A percentile compares a stretch with the other conserved stretches of the same genome.
These are phyloP conservation scores for Coprinellus micaceus DNA, from an alignment of 768 basidiomycete species.

Conservation along the genomic window DNA sequence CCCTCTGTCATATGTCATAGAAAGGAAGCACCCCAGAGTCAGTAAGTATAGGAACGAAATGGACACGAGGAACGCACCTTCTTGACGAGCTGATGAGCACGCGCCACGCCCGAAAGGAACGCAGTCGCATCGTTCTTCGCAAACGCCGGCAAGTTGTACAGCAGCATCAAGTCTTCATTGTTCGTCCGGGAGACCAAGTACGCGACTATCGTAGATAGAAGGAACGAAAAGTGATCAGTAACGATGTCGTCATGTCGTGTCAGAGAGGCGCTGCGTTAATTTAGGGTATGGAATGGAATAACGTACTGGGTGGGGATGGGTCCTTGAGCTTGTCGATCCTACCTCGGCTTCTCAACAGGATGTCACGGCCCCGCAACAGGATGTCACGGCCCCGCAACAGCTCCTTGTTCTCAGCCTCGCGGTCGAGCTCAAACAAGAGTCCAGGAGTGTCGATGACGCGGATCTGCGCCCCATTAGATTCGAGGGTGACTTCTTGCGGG, in stretches of 20 bases:
- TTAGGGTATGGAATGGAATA: neutral
- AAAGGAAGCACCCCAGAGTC: conserved; percentile 7
- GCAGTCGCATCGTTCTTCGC: conserved; percentile 58
- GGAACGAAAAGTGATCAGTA: conserved; percentile 6
- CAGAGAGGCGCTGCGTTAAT: neutral
- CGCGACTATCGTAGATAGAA: conserved; percentile 39
- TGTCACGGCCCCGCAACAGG: conserved; percentile 57
- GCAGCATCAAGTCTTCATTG: conserved; percentile 84
- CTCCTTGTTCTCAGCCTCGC: conserved; percentile 36
- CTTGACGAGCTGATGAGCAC: conserved; percentile 69
- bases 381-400: conserved; percentile 63
- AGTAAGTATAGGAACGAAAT: neutral
- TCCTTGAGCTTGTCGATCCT: conserved; percentile 85
- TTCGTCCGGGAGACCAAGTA: conserved; percentile 67
- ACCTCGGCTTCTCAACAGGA: conserved; percentile 75
- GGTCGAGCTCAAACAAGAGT: conserved; percentile 50
- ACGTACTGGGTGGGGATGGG: conserved; percentile 64
- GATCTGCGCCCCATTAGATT: conserved; percentile 46
- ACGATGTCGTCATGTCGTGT: conserved; percentile 1
- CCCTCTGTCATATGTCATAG: conserved; percentile 44
- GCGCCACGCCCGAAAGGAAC: conserved; percentile 76
- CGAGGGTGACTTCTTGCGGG: conserved; percentile 57
- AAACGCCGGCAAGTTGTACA: conserved; percentile 83
- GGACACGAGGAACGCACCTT: conserved; percentile 46
- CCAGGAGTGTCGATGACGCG: conserved; percentile 87